Evolutionary conservation across 2,329 filamentous ascomycete species (phyloP).

Genomic region (Hirsutella minnesotensis): DNA sequence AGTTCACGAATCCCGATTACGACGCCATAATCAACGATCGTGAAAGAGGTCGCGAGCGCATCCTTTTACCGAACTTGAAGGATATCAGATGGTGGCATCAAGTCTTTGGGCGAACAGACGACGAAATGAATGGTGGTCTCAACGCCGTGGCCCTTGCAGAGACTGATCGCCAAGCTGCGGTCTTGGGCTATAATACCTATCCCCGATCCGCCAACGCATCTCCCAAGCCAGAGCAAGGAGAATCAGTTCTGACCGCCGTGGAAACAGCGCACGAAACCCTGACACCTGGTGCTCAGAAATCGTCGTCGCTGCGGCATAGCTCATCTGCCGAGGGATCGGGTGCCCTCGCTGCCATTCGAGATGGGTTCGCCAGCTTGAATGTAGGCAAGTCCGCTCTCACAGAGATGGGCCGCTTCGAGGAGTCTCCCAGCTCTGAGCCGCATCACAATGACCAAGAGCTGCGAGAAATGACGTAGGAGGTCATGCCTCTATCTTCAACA

Average conservation of each 20-base stretch:
- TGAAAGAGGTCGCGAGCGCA: conserved; percentile 64
- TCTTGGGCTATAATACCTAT: conserved; percentile 20
- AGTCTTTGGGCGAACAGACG: conserved; percentile 71
- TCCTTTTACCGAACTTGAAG: conserved; percentile 66
- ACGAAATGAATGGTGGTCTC: conserved; percentile 77
- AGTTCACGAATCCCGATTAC: conserved; percentile 77
- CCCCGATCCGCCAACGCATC: conserved; percentile 14
- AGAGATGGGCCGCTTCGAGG: conserved; percentile 16
- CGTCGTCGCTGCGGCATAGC: conserved; percentile 29
- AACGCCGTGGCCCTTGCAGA: conserved; percentile 42
- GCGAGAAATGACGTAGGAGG: conserved; percentile 33
- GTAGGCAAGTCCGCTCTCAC: conserved; percentile 34
- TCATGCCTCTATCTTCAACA: conserved; percentile 21
- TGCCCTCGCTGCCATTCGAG: conserved; percentile 33
- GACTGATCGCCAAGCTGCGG: conserved; percentile 24
- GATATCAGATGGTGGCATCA: conserved; percentile 93
- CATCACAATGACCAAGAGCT: conserved; percentile 28
- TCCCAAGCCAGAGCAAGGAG: conserved; percentile 26
- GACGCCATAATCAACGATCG: conserved; percentile 66
- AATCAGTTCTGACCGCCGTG: conserved; percentile 46
- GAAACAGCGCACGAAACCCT: conserved; percentile 45
- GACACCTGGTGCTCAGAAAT: conserved; percentile 26
- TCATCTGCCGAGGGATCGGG: conserved; percentile 31
- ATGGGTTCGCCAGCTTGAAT: conserved; percentile 34
- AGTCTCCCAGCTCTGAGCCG: conserved; percentile 10